Evolutionary conservation across 1,284 basidiomycete species (phyloP), one percentile per base, ranked within the genome.

Genomic region (Anthracocystis walkeri): DNA sequence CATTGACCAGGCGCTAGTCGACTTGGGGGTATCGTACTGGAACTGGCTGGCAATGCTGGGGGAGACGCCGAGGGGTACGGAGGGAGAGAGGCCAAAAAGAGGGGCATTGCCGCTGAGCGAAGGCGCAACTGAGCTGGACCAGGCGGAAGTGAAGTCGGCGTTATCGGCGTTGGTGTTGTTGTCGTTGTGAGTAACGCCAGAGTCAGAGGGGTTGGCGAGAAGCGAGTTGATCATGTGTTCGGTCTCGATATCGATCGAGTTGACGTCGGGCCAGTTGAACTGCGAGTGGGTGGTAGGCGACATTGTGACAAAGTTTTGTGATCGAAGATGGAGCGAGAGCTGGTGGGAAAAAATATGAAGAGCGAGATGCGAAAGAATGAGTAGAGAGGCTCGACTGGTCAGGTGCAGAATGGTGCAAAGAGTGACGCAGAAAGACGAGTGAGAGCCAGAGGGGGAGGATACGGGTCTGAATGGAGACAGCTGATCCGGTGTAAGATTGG

Each of bases 361-460:
- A 33, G 33, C 10, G 12, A 38, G 35, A 14, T 14, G 35, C 14
- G 35, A 16, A 14, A 4, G 14, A 38, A 38, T 14, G 46, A 44
- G 7, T 27, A 35, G 50, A 38, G 7, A 20, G 41, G 51, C 58
- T 42, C 23, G 7, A 20, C 31, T 58, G 46, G 45, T 57, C 50
- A n/a, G 27, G 27, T 61, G 63, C 59, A 71, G 69, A 59, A 66
- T 71, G 29, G 69, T 71, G 69, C 69, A 54, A 55, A 40, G 29
- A 44, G 35, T 23, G 38, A 52, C 33, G 35, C 51, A 56, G 49
- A 40, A 40, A 46, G 46, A 58, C 57, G 38, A 44, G n/a, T 29
- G 48, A 49, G 18, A 46, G 58, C 54, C 49, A 41, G 20, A 16
- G 6, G 7, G 25, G 11, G 45, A 23, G 49, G 49, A 49, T 42